Evolutionary conservation across 2,329 filamentous ascomycete genomes (phyloP), one percentile per base, ranked within the genome.

Genomic region (Fusarium penzigii): DNA sequence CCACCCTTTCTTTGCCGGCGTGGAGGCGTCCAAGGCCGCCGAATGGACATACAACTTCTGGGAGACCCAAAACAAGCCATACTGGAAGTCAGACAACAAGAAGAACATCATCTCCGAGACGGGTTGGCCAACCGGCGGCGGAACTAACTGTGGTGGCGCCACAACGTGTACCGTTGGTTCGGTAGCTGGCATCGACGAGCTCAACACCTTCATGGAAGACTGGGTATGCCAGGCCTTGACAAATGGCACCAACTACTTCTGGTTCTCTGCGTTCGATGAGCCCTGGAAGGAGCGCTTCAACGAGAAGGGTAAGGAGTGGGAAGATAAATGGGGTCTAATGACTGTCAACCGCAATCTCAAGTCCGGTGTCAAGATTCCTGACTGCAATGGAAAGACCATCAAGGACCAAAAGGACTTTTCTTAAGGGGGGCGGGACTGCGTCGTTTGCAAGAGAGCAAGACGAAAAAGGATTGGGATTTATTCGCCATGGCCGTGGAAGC

Each of bases 251-350:
- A 86, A 95, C 61, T 97, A 96, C 70, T 97, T 97, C 68, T 97
- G 93, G 93, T 97, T 97, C 70, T 90, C 92, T 68, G 91, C 92
- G 10, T 97, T 97, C 69, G 93, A 97, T 68, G 93, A 97, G 78
- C 92, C 92, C 3, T 97, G 93, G 93, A 97, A 97, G 76, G 77
- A 88, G 49, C 67, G 72, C 16, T 96, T 86, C 74, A 88, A 97
- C 70, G 77, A 76, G 6, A 72, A 72, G 51, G 76, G 79, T 39
- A 78, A 93, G 75, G 80, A 89, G 47, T 97, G 92, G 92, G 93
- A 97, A 75, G 90, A 96, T 69, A 89, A 96, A 70, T 97, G 93
- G 93, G 93, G 94, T 10, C 75, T 97, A 13, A 86, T 97, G 84
- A 90, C 95, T 63, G 82, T 90, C 4, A 81, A 91, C 65, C 84